These are phyloP conservation scores for Candida odintsovae DNA, from an alignment of 805 yeast species.

Conservation along the genomic window DNA sequence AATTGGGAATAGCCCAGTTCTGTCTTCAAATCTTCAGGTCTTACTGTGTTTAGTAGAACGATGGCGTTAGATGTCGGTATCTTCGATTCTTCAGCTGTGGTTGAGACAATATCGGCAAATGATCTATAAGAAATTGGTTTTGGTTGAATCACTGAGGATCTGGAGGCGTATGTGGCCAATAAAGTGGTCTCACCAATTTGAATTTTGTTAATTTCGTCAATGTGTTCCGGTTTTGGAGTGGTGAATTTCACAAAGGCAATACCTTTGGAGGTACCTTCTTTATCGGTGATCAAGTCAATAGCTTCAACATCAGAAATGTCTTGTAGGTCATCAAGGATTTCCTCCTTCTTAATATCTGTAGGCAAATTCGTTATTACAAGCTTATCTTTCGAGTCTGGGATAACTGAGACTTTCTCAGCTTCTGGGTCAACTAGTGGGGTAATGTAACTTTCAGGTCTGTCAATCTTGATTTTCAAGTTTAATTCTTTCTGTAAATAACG, in stretches of 20 bases:
- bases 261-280: conserved; percentile 47
- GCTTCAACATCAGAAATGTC: conserved; percentile 35
- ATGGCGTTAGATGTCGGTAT: conserved; percentile 40
- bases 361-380: conserved; percentile 43
- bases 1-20: conserved; percentile 43
- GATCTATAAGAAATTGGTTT: conserved; percentile 19
- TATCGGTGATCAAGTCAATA: conserved; percentile 40
- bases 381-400: conserved; percentile 39
- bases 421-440: conserved; percentile 29
- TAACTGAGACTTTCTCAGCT: conserved; percentile 16
- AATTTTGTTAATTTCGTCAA: conserved; percentile 29
- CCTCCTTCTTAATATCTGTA: conserved; percentile 34
- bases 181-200: conserved; percentile 32
- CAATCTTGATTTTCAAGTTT: conserved; percentile 26
- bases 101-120: conserved; percentile 12
- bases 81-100: not conserved
- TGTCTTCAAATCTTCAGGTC: conserved; percentile 57
- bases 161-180: conserved; percentile 33
- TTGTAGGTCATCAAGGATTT: conserved; percentile 35
- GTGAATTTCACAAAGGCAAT: conserved; percentile 48
- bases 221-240: conserved; percentile 7
- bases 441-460: conserved; percentile 43
- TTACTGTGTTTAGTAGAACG: conserved; percentile 59
- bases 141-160: conserved; percentile 21
- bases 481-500: conserved; percentile 29